Evolutionary conservation across 257 asterid species (phyloP), one percentile per base, ranked within the genome.

Genomic region (Verbena officinalis): DNA sequence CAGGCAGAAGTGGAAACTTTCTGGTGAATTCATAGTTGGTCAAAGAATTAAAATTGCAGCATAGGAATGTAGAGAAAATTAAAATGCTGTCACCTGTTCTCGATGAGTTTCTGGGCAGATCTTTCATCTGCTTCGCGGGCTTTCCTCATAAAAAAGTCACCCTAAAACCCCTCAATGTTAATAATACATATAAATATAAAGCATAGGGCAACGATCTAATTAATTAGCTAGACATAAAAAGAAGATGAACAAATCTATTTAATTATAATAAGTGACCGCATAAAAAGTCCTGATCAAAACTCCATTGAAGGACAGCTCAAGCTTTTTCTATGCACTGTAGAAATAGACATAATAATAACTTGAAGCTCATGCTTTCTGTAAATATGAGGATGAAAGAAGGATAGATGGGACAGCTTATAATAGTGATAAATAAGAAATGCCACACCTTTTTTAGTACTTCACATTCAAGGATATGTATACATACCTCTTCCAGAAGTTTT

Each of bases 81-180:
- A 62, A 57, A 49, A 51, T 57, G 55, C 55, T 16, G 79, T 59
- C 44, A 87, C 97, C 92, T 87, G 75, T 63, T 55, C 39, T 69
- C 71, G 19, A 66, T 65, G 70, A 90, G 88, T 72, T 72, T 82
- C 58, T 74, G 64, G 51, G 83, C 55, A 65, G 97, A 86, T 62
- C 59, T 51, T 74, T 87, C 92, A 66, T 90, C 86, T 73, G 89
- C 85, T 72, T 85, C 95, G 57, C 77, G 78, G n/a, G 97, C 96
- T 77, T 78, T 85, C 76, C 15, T 72, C 86, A 70, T 83, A 54
- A 62, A 90, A 73, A 81, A 83, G 70, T 79, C 66, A 48, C 96
- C 97, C 95, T 85, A 71, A 42, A 58, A 31, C 21, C 63, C 75
- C 62, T 53, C 61, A 52, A 59, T 50, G 21, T 3, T 46, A 56